phyloP scores from a whole-genome alignment of 768 basidiomycete species.

The Paxillus ammoniavirescens region DNA sequence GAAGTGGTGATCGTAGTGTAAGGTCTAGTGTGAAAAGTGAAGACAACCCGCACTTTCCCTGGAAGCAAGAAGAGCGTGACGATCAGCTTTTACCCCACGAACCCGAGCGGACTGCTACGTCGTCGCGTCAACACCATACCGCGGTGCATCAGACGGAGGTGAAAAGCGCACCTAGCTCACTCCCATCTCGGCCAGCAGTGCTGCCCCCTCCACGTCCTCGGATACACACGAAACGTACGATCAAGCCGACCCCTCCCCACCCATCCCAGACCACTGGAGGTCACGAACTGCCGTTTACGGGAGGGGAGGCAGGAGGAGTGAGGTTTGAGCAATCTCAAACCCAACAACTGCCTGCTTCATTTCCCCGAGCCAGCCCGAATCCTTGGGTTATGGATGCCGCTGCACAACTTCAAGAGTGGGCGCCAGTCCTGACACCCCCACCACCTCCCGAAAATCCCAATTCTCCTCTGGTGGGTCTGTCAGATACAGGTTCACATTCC shows the following conservation, averaged over 20 bases:
- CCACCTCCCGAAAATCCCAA: slow-evolving; percentile 2
- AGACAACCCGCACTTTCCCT: background rate
- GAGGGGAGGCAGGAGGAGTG: background rate
- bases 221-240: slow-evolving; percentile 8
- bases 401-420: slow-evolving; percentile 4
- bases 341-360: background rate
- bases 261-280: background rate
- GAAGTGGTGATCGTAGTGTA: slow-evolving; percentile 28
- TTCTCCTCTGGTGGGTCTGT: slow-evolving; percentile 9
- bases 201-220: slow-evolving; percentile 26
- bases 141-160: background rate
- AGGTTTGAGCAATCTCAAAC: background rate
- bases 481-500: slow-evolving; percentile 9
- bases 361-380: background rate
- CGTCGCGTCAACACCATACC: background rate
- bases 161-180: background rate
- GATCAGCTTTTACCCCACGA: slow-evolving; percentile 1
- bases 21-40: slow-evolving; percentile 21
- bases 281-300: background rate
- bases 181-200: slow-evolving; percentile 17
- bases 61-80: slow-evolving; percentile 19
- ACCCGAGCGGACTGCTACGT: background rate
- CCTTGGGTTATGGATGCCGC: slow-evolving; percentile 12
- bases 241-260: background rate
- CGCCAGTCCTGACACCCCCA: background rate